Evolutionary conservation across 441 rosid genomes (phyloP), one percentile per base, ranked within the genome.

Genomic region (Erysimum cheiri): DNA sequence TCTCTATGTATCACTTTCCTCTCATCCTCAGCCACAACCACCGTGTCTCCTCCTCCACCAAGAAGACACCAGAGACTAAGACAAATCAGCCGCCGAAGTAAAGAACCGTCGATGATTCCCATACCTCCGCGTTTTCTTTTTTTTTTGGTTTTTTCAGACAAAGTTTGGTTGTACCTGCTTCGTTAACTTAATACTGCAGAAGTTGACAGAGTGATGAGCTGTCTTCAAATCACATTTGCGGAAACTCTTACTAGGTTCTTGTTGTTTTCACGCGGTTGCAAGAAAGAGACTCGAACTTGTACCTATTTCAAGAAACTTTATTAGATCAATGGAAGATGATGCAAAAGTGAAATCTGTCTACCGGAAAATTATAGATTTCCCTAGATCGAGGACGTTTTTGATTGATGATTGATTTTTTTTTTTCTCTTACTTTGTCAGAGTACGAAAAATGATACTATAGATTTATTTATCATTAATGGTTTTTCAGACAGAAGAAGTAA

Each of bases 1-100:
- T 80, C 50, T 76, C 86, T 85, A 11, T 77, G 64, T 36, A 72
- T 59, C 15, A 31, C 55, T 49, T 70, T 36, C 70, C 35, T 68
- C 35, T 60, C 83, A 12, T 74, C 60, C 12, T 71, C 76, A 33
- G 81, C 72, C 22, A 40, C 26, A 33, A 81, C 75, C 64, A 74
- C 78, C n/a, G n/a, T n/a, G n/a, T n/a, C n/a, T n/a, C n/a, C n/a
- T 63, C 44, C 72, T 15, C 52, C 80, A 29, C 74, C 80, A 26
- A 71, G 50, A 10, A 73, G 14, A 40, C 43, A 44, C 73, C 53
- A 73, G 8, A 64, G 60, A 17, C 49, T 41, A 6, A 71, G 54
- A 46, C 44, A 76, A 61, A 71, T 33, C 60, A 74, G 15, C 29
- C 61, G 33, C 49, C 67, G 28, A 50, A 73, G 53, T 53, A 68